Evolutionary conservation across 176 grass and related monocot species (phyloP).

Genomic region (Calamus simplicifolius): DNA sequence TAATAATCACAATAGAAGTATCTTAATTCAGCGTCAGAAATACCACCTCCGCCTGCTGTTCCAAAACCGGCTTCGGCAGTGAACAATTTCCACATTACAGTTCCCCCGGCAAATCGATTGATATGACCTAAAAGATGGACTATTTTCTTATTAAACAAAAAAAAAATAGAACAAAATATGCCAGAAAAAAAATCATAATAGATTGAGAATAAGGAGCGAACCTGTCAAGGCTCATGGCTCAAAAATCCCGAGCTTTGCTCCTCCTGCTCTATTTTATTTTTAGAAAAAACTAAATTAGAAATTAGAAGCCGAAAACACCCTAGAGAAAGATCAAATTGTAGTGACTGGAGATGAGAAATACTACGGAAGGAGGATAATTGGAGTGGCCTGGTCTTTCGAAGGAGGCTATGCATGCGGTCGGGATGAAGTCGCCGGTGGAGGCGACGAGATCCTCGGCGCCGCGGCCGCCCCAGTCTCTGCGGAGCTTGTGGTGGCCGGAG

Average conservation of each 20-base stretch:
- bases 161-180: too few relatives aligned
- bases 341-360: neutral
- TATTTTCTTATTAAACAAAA: too few relatives aligned
- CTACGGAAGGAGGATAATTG: slow-evolving; percentile 23
- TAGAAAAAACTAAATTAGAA: slow-evolving; percentile 8
- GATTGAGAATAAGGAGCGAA: slow-evolving; percentile 13
- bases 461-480: slow-evolving; percentile 82
- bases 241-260: slow-evolving; percentile 52
- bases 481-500: slow-evolving; percentile 58
- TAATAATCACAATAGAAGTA: too few relatives aligned
- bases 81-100: neutral
- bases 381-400: slow-evolving; percentile 30
- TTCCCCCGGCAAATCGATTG: too few relatives aligned
- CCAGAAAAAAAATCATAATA: too few relatives aligned
- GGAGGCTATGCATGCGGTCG: slow-evolving; percentile 49
- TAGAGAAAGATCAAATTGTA: neutral
- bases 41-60: slow-evolving; percentile 68
- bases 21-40: slow-evolving; percentile 38
- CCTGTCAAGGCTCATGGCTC: slow-evolving; percentile 81
- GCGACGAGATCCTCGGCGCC: slow-evolving; percentile 72
- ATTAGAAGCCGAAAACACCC: slow-evolving; percentile 3
- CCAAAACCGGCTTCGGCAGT: slow-evolving; percentile 55
- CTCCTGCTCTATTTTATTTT: slow-evolving; percentile 24
- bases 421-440: slow-evolving; percentile 81
- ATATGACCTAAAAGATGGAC: too few relatives aligned